These are phyloP conservation scores for Miscanthus sacchariflorus DNA, from an alignment of 202 grass and related monocot genomes.

Conservation along the genomic window DNA sequence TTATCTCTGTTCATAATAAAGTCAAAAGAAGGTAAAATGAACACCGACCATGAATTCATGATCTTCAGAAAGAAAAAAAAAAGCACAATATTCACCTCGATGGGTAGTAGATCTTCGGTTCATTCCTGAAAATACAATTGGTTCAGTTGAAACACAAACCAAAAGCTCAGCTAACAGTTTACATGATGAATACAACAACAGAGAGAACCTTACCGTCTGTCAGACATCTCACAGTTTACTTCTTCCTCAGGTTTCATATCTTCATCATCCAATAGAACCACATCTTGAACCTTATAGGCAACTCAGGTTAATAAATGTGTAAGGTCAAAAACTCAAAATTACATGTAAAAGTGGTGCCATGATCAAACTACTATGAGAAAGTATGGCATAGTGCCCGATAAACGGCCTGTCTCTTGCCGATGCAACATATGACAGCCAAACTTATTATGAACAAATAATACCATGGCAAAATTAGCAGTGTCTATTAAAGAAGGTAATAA, in stretches of 20 bases:
- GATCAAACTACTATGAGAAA: slow-evolving; percentile 24
- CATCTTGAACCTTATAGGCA: slow-evolving; percentile 56
- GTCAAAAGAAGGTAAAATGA: slow-evolving; percentile 23
- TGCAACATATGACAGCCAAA: slow-evolving; percentile 15
- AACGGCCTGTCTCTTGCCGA: slow-evolving; percentile 5
- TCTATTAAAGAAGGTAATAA: background rate
- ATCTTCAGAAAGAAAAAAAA: slow-evolving; percentile 13
- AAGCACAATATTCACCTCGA: slow-evolving; percentile 68
- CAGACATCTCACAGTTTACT: slow-evolving; percentile 39
- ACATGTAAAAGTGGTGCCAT: slow-evolving; percentile 11
- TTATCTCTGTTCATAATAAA: slow-evolving; percentile 73
- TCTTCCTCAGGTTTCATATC: slow-evolving; percentile 33
- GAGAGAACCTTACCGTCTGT: slow-evolving; percentile 53
- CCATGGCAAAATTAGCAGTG: background rate
- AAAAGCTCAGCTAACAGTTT: background rate
- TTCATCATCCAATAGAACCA: slow-evolving; percentile 88
- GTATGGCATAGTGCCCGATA: background rate
- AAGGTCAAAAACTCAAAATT: slow-evolving; percentile 21
- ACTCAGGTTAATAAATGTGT: background rate
- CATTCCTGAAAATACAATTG: slow-evolving; percentile 65
- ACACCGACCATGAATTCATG: slow-evolving; percentile 34
- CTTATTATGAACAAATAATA: background rate
- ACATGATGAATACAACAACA: slow-evolving; percentile 10
- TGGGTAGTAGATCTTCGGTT: slow-evolving; percentile 81
- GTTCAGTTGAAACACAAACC: slow-evolving; percentile 41